Evolutionary conservation across 495 filamentous ascomycete species (phyloP).

Genomic region (Tuber melanosporum): DNA sequence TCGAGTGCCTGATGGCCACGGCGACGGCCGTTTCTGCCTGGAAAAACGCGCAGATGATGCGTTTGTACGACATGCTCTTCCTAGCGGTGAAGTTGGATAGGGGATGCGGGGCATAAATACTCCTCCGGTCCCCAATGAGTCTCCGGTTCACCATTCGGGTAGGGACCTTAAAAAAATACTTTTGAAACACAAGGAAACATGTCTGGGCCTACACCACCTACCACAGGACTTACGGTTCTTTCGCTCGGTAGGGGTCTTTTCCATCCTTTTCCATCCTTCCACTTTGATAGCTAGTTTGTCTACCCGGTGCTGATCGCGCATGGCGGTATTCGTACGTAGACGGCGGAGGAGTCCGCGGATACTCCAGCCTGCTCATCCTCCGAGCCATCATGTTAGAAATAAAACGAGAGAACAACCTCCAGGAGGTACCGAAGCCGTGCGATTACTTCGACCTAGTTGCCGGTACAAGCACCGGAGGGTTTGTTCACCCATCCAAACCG

Average conservation of each 20-base stretch:
- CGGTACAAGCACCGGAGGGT: slow-evolving; percentile 46
- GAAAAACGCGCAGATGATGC: not conserved
- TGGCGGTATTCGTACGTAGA: slow-evolving; percentile 49
- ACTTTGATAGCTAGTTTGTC: not conserved
- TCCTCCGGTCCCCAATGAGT: not conserved
- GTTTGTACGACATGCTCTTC: not conserved
- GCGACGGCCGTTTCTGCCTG: not conserved
- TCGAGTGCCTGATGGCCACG: not conserved
- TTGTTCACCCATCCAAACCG: not conserved
- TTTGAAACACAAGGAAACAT: not conserved
- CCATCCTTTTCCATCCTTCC: not conserved
- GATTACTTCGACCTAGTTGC: slow-evolving; percentile 46
- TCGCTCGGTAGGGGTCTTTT: not conserved
- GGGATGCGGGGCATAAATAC: not conserved
- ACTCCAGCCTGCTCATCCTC: slow-evolving; percentile 92
- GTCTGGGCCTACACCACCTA: not conserved
- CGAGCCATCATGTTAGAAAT: slow-evolving; percentile 93
- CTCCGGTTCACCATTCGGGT: not conserved
- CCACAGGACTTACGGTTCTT: not conserved
- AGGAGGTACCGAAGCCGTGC: slow-evolving; percentile 40
- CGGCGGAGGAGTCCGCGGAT: slow-evolving; percentile 90
- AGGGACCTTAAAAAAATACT: not conserved
- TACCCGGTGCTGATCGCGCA: not conserved
- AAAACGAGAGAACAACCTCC: slow-evolving; percentile 58
- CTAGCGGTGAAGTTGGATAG: not conserved